Evolutionary conservation across 768 basidiomycete genomes (phyloP).

Genomic region (Coprinopsis marcescibilis): DNA sequence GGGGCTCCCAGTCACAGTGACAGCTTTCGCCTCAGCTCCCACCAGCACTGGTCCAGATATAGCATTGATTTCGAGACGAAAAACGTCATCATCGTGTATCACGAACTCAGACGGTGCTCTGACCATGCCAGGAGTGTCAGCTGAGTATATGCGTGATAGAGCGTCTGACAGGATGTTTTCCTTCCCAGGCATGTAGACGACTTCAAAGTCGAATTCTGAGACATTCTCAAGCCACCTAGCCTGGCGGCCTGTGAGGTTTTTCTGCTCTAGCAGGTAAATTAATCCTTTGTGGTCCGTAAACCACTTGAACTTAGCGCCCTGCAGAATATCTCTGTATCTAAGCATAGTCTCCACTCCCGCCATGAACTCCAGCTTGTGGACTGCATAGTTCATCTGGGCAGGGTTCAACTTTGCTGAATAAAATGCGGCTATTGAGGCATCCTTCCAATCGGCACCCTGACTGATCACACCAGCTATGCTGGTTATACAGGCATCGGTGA

Average conservation of each 20-base stretch:
- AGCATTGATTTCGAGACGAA: too few species aligned
- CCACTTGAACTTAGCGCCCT: conserved; percentile 20
- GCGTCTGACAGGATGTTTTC: not conserved
- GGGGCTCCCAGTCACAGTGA: too few species aligned
- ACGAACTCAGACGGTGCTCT: too few species aligned
- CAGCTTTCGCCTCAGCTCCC: too few species aligned
- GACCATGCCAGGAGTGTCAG: too few species aligned
- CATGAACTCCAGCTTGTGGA: conserved; percentile 20
- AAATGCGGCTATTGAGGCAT: too few species aligned
- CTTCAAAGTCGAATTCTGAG: not conserved
- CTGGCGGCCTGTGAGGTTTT: conserved; percentile 15
- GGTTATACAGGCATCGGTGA: too few species aligned
- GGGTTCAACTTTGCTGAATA: conserved; percentile 23
- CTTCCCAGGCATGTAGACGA: not conserved
- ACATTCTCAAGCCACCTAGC: conserved; percentile 24
- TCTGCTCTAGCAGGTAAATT: conserved; percentile 24
- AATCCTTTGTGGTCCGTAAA: conserved; percentile 19
- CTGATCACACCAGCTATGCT: too few species aligned
- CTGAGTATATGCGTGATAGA: too few species aligned
- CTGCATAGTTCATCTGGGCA: conserved; percentile 24
- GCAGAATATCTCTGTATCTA: conserved; percentile 28
- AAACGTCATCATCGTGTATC: not conserved
- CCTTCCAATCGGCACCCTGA: too few species aligned
- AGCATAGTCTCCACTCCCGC: conserved; percentile 20
- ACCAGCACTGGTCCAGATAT: too few species aligned